A percentile compares a stretch with the other conserved stretches of the same genome.
Evolutionary conservation across 2,329 filamentous ascomycete genomes (phyloP).

Genomic region (Curvularia sp.): DNA sequence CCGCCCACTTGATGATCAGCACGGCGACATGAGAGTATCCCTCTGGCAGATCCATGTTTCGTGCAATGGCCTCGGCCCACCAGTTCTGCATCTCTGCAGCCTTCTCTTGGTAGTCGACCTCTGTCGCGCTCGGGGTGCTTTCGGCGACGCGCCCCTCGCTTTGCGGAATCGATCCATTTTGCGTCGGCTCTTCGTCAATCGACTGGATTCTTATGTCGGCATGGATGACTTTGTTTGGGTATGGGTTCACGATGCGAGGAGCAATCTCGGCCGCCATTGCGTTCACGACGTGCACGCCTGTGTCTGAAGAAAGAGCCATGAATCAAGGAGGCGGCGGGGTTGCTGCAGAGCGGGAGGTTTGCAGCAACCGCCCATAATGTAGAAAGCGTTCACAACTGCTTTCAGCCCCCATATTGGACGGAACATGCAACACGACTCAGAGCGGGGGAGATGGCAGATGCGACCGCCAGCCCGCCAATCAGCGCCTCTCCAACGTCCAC

Average conservation of each 20-base stretch:
- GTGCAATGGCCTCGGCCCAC: conserved; percentile 38
- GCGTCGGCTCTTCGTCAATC: conserved; percentile 25
- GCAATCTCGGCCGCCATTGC: conserved; percentile 28
- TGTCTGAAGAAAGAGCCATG: conserved; percentile 22
- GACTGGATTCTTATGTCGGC: conserved; percentile 36
- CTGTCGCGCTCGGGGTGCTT: background rate
- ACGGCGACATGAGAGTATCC: conserved; percentile 48
- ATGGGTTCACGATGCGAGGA: conserved; percentile 23
- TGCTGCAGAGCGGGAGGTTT: conserved; percentile 26
- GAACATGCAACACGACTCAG: conserved; percentile 18
- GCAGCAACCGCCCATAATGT: conserved; percentile 25
- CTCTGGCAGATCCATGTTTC: conserved; percentile 42
- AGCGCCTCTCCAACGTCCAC: background rate
- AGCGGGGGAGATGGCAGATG: conserved; percentile 9
- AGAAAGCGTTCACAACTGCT: conserved; percentile 18
- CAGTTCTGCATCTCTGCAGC: conserved; percentile 30
- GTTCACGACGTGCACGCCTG: conserved; percentile 18
- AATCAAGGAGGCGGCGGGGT: background rate
- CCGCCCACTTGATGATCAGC: conserved; percentile 48
- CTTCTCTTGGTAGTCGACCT: conserved; percentile 2
- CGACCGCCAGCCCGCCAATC: conserved; percentile 5
- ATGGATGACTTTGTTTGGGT: conserved; percentile 34
- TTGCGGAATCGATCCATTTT: conserved; percentile 2
- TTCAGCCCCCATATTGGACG: conserved; percentile 41
- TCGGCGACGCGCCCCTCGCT: conserved; percentile 3